Evolutionary conservation across 352 stramenopile genomes (phyloP).

Genomic region (Hyaloperonospora brassicae): DNA sequence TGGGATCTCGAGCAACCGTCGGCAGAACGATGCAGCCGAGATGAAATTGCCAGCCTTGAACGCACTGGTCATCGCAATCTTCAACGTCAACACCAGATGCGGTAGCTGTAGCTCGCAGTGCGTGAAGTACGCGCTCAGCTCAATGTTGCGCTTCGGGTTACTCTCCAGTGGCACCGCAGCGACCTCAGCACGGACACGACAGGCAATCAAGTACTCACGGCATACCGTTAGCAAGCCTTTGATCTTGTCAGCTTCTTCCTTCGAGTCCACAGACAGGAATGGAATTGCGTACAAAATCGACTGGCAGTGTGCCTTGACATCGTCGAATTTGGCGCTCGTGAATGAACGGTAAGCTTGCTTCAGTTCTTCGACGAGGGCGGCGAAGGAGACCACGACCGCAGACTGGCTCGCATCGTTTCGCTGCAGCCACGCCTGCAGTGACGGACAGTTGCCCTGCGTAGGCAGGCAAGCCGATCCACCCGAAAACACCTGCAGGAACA

Average conservation of each 20-base stretch:
- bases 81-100: constrained; percentile 96
- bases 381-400: constrained; percentile 83
- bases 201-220: constrained; percentile 96
- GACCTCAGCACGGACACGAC: constrained; percentile 90
- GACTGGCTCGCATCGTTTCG: constrained; percentile 85
- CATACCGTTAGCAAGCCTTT: constrained; percentile 95
- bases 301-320: constrained; percentile 90
- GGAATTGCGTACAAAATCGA: constrained; percentile 93
- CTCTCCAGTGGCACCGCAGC: constrained; percentile 57
- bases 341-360: constrained; percentile 96
- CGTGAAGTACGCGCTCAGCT: constrained; percentile 98
- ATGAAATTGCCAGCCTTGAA: constrained; percentile 99
- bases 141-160: constrained; percentile 88
- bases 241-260: constrained; percentile 88
- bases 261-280: constrained; percentile 89
- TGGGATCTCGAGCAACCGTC: constrained; percentile 95
- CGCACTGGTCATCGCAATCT: constrained; percentile 97
- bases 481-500: constrained; percentile 83
- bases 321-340: constrained; percentile 96
- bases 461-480: constrained; percentile 74
- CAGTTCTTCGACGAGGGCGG: constrained; percentile 87
- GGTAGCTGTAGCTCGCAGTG: constrained; percentile 97
- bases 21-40: constrained; percentile 96
- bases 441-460: constrained; percentile 73
- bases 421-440: constrained; percentile 74